phyloP scores from a whole-genome alignment of 495 filamentous ascomycete genomes.

The Trichoderma erinaceum region DNA sequence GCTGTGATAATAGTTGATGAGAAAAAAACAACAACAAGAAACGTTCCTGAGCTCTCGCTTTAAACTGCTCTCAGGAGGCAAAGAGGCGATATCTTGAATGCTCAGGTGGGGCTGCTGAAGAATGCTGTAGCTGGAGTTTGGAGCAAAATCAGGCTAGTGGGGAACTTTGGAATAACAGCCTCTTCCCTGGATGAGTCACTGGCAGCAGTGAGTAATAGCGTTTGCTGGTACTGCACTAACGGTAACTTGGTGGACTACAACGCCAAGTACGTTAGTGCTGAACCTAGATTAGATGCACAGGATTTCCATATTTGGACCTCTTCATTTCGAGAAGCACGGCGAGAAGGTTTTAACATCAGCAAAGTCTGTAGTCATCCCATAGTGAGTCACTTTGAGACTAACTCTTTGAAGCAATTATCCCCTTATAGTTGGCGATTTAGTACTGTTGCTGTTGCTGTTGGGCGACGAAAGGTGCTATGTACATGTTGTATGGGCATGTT shows the following conservation, averaged over 20 bases:
- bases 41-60: neutral
- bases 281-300: neutral
- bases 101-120: too few species aligned
- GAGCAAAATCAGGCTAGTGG: too few species aligned
- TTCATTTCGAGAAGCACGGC: neutral
- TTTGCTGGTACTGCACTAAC: neutral
- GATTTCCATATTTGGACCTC: neutral
- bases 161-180: neutral
- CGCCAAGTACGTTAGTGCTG: neutral
- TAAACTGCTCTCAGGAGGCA: neutral
- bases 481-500: too few species aligned
- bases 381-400: neutral
- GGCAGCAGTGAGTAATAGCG: neutral
- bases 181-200: neutral
- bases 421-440: neutral
- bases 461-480: too few species aligned
- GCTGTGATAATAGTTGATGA: neutral
- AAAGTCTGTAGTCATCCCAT: neutral
- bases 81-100: too few species aligned
- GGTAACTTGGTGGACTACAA: neutral
- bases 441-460: neutral
- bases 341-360: neutral
- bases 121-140: too few species aligned
- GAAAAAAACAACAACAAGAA: neutral
- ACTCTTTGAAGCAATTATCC: neutral